Evolutionary conservation across 2,329 filamentous ascomycete genomes (phyloP).

Genomic region (Plectosphaerella sp.): DNA sequence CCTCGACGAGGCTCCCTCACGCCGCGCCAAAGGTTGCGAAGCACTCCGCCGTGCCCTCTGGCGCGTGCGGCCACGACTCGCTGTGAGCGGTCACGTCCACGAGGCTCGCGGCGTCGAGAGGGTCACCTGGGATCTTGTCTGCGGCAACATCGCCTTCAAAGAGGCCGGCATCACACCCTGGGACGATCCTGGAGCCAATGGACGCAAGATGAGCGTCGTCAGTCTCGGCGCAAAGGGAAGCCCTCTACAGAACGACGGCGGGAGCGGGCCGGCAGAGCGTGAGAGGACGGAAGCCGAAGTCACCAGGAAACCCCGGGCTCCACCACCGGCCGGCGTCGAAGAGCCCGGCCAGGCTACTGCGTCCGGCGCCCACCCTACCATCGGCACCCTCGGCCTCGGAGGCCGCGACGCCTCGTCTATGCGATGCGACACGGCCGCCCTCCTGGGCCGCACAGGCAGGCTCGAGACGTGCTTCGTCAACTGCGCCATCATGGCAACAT

Average conservation of each 20-base stretch:
- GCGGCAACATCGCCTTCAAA: constrained; percentile 33
- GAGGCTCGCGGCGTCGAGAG: constrained; percentile 60
- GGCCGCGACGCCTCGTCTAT: constrained; percentile 31
- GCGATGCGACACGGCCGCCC: constrained; percentile 34
- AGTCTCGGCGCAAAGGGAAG: constrained; percentile 49
- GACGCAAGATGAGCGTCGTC: constrained; percentile 57
- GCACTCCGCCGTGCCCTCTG: constrained; percentile 52
- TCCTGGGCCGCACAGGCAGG: constrained; percentile 37
- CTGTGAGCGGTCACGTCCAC: constrained; percentile 71
- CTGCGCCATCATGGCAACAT: constrained; percentile 67
- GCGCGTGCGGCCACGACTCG: constrained; percentile 58
- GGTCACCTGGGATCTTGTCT: constrained; percentile 53
- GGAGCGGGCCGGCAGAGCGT: not conserved
- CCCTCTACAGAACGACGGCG: constrained; percentile 43
- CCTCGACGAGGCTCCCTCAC: constrained; percentile 41
- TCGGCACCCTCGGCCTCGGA: constrained; percentile 32
- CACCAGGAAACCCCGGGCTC: not conserved
- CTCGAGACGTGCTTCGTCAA: constrained; percentile 76
- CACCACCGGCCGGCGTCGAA: not conserved
- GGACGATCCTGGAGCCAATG: constrained; percentile 52
- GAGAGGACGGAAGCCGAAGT: not conserved
- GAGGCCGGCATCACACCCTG: constrained; percentile 43
- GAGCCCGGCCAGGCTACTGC: not conserved
- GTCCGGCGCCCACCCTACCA: constrained; percentile 14
- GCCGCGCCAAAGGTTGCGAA: constrained; percentile 52